These are phyloP conservation scores for Talaromyces islandicus DNA, from an alignment of 2,329 filamentous ascomycete genomes.

Conservation along the genomic window DNA sequence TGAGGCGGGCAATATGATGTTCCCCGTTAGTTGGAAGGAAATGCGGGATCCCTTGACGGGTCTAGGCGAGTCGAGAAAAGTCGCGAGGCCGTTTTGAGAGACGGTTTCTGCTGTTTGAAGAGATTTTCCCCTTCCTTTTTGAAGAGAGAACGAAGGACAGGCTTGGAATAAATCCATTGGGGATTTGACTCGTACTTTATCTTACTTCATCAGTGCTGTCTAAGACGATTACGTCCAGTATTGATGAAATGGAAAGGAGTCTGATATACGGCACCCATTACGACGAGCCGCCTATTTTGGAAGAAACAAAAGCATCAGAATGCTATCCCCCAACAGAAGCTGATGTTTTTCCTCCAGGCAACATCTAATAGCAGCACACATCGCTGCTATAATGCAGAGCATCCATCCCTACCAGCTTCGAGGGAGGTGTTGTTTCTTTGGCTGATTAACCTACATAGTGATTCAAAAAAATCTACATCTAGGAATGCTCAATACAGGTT, in stretches of 20 bases:
- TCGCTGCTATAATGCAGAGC: not conserved
- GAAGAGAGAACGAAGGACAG: too few species aligned
- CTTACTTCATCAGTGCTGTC: not conserved
- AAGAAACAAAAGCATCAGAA: not conserved
- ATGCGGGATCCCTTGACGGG: constrained; percentile 80
- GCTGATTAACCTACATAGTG: not conserved
- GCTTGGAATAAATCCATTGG: not conserved
- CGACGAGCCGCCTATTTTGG: not conserved
- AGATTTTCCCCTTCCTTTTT: too few species aligned
- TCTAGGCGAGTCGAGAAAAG: constrained; percentile 73
- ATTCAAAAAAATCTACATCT: not conserved
- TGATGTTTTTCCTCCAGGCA: not conserved
- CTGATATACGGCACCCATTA: not conserved
- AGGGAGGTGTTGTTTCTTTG: not conserved
- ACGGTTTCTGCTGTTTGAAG: not conserved
- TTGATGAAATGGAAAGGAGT: not conserved
- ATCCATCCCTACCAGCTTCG: not conserved
- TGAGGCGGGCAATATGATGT: constrained; percentile 83
- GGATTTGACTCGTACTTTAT: not conserved
- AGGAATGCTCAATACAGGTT: not conserved
- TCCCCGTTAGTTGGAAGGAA: constrained; percentile 91
- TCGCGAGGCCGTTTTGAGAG: constrained; percentile 79
- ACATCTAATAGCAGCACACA: not conserved
- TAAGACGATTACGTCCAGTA: not conserved
- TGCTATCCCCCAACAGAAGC: not conserved